Evolutionary conservation across 2,329 filamentous ascomycete genomes (phyloP).

Genomic region (Ascochyta koolunga): DNA sequence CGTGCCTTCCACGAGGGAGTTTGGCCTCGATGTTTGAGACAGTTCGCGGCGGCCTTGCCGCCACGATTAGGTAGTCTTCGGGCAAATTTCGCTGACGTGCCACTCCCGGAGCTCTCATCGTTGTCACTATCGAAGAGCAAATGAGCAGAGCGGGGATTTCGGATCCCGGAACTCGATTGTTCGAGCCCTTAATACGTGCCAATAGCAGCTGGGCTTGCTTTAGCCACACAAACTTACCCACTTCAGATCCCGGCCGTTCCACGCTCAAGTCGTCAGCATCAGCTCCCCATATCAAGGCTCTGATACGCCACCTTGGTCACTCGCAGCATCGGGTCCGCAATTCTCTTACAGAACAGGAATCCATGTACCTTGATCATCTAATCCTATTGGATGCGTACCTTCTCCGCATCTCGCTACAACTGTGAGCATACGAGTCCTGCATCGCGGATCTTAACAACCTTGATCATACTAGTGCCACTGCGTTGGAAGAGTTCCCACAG

Average conservation of each 20-base stretch:
- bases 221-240: background rate
- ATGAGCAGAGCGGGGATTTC: background rate
- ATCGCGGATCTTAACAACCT: conserved; percentile 28
- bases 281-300: conserved; percentile 3
- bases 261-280: conserved; percentile 7
- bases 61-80: conserved; percentile 19
- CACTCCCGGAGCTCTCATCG: conserved; percentile 15
- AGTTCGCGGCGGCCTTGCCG: conserved; percentile 14
- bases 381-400: conserved; percentile 20
- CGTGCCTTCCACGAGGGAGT: conserved; percentile 27
- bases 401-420: conserved; percentile 33
- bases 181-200: background rate
- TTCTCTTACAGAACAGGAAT: conserved; percentile 22
- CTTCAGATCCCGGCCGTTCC: background rate
- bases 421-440: conserved; percentile 23
- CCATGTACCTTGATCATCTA: conserved; percentile 17
- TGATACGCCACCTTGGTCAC: conserved; percentile 2
- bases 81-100: conserved; percentile 16
- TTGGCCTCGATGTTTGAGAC: conserved; percentile 1
- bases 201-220: background rate
- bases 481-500: conserved; percentile 24
- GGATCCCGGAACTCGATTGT: background rate
- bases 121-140: background rate
- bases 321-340: conserved; percentile 35
- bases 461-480: conserved; percentile 27